A percentile compares a stretch with the other conserved stretches of the same genome.
phyloP scores from a whole-genome alignment of 129 eudicot species.

The Logfia minima region DNA sequence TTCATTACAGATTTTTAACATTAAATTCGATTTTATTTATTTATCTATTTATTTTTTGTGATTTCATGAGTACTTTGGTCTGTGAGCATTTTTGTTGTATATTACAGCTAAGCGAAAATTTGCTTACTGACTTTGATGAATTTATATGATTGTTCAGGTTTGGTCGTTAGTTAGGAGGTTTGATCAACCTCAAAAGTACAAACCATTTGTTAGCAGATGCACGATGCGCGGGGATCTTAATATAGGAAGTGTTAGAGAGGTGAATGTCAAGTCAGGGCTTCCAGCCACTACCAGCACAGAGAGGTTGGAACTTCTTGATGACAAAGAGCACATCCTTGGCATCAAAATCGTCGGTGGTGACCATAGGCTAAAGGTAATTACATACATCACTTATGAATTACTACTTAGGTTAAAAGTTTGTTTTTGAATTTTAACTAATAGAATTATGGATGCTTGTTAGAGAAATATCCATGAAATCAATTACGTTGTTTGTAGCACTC shows the following conservation, averaged over 20 bases:
- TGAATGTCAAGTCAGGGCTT: constrained; percentile 74
- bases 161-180: constrained; percentile 82
- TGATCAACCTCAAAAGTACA: constrained; percentile 81
- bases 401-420: neutral
- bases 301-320: constrained; percentile 66
- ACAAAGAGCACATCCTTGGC: constrained; percentile 67
- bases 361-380: constrained; percentile 66
- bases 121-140: neutral
- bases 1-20: neutral
- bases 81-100: neutral
- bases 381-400: neutral
- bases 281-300: constrained; percentile 88
- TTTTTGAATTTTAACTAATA: neutral
- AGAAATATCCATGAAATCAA: no score
- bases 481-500: no score
- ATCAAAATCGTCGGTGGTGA: constrained; percentile 73
- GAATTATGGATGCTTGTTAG: no score
- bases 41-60: neutral
- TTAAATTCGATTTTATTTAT: neutral
- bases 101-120: neutral
- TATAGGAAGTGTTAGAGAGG: constrained; percentile 78
- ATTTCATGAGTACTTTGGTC: neutral
- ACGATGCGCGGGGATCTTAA: constrained; percentile 56
- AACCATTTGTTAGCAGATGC: constrained; percentile 75
- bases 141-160: constrained; percentile 42